phyloP scores from a whole-genome alignment of 1,284 basidiomycete genomes.

The Moesziomyces antarcticus region DNA sequence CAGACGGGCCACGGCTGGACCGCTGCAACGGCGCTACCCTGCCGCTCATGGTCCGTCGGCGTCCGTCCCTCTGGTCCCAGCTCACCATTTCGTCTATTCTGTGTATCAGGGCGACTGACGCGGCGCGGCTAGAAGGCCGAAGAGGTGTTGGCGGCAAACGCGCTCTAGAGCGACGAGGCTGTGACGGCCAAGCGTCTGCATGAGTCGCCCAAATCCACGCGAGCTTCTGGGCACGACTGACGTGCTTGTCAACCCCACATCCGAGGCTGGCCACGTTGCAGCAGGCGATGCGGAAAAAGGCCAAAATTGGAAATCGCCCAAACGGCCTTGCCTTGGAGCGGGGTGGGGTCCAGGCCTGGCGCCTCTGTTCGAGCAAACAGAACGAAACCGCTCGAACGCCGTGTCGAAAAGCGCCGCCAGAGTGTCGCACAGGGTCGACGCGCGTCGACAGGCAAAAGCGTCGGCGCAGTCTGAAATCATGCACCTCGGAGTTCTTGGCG shows the following conservation, averaged over 20 bases:
- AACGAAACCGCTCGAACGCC: constrained; percentile 4
- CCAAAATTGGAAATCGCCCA: constrained; percentile 1
- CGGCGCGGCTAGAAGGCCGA: neutral
- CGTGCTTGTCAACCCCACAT: constrained; percentile 11
- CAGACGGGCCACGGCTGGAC: no score
- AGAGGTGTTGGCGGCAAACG: neutral
- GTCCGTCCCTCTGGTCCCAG: no score
- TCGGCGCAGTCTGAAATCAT: constrained; percentile 18
- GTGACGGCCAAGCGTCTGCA: neutral
- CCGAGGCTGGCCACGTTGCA: constrained; percentile 13
- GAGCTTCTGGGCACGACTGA: constrained; percentile 12
- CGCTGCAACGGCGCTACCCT: no score
- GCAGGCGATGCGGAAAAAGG: neutral
- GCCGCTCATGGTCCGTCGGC: no score
- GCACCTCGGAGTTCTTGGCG: constrained; percentile 28
- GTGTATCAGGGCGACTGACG: no score
- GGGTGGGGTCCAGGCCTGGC: neutral
- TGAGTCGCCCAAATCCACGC: constrained; percentile 2
- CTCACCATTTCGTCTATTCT: no score
- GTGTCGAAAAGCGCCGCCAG: constrained; percentile 34
- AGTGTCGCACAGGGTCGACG: constrained; percentile 2
- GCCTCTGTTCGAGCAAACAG: neutral
- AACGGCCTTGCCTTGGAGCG: no score
- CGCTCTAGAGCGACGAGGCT: neutral
- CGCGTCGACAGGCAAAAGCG: constrained; percentile 1